Base-by-base conservation (phyloP, 164 flowering plant species). In the Euptelea pleiosperma region DNA sequence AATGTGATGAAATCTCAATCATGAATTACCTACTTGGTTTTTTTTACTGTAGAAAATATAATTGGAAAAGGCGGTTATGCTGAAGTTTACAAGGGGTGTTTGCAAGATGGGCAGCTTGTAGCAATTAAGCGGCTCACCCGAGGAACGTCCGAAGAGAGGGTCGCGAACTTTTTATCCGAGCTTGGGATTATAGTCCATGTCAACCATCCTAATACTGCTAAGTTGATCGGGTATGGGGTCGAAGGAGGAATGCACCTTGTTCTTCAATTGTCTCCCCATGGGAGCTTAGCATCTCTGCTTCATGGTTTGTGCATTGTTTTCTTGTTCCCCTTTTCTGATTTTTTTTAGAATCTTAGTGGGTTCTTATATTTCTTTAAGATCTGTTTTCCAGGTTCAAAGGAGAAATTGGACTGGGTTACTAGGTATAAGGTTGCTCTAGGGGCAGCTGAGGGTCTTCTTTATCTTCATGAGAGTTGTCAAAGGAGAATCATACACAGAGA, bases 161-260 rank as follows among this genome's bases (percentile, higher is more conserved):
- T 76, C 8, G 63, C 73, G 7, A 96, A 88, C 53, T 93, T 83
- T 71, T 66, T 93, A 29, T 82, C 93, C 0, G 97, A 93, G 76
- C 89, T 93, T 45, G 99, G 99, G 39, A 81, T 88, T n/a, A 83
- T 93, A 51, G 96, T 80, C 44, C 96, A 93, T 71, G 86, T 86
- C 8, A 75, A 86, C 60, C 97, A 93, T 73, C 94, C 85, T 0
- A 93, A 93, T 58, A 79, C 84, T 34, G 96, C 99, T 1, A 83
- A 80, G 60, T 60, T 93, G 40, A 77, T 88, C 45, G 99, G 99
- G 5, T 86, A 85, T 75, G 92, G 97, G 7, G 78, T 93, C 35
- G 96, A 90, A 69, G 99, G 95, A 8, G 99, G 99, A 49, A 78
- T 93, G 92, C 87, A 86, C 70, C 82, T 93, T 58, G 89, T 93